Evolutionary conservation across 805 yeast genomes (phyloP).

Genomic region (Wickerhamiella qilinensis): DNA sequence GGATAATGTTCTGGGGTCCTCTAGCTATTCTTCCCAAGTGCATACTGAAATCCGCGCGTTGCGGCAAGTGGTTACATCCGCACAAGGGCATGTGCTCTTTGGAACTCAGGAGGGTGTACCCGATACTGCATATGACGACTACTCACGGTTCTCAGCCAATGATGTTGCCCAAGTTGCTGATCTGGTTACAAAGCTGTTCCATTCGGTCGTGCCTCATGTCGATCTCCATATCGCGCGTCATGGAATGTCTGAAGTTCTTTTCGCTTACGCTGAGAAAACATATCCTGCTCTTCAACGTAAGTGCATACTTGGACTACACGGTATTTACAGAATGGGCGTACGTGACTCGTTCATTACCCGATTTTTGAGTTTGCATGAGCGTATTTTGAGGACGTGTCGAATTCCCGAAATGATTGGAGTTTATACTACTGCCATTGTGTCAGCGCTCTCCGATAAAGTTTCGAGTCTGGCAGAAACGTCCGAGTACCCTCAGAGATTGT

Average conservation of each 20-base stretch:
- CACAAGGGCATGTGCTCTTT: slow-evolving; percentile 2
- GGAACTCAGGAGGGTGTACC: slow-evolving; percentile 1
- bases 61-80: background rate
- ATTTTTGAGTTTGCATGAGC: background rate
- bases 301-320: background rate
- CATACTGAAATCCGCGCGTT: no score
- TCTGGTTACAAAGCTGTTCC: background rate
- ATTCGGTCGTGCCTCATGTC: background rate
- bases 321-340: background rate
- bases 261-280: background rate
- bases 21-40: no score
- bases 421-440: background rate
- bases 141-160: background rate
- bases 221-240: background rate
- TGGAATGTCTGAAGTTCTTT: no score
- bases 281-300: background rate
- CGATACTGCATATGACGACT: slow-evolving; percentile 3
- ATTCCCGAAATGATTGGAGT: background rate
- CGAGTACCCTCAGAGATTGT: background rate
- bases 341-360: background rate
- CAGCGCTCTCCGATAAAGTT: background rate
- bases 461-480: background rate
- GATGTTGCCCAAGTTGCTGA: background rate
- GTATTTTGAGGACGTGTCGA: background rate
- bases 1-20: background rate